Conservation (phyloP, 306 rosid genomes). For the Casuarina glauca region DNA sequence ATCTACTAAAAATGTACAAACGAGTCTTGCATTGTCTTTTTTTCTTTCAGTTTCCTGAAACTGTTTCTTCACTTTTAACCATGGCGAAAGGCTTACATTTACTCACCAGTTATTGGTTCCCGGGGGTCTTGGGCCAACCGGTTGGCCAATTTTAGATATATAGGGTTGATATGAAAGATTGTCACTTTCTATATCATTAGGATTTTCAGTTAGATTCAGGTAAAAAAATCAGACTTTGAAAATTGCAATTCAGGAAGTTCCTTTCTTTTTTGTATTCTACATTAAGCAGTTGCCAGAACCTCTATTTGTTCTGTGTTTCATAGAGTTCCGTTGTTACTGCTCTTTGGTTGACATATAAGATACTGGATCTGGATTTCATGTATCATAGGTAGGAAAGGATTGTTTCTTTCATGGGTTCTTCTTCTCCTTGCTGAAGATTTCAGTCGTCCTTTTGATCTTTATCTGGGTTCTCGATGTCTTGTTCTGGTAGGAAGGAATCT, state of each 20-base stretch:
- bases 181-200: constrained; percentile 3
- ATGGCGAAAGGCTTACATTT: too few species aligned
- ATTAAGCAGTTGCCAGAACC: constrained; percentile 20
- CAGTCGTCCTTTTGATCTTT: constrained; percentile 15
- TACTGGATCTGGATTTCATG: constrained; percentile 16
- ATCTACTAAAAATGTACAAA: background rate
- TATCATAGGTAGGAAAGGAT: constrained; percentile 7
- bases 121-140: background rate
- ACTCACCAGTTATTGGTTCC: background rate
- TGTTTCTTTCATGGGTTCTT: constrained; percentile 9
- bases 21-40: background rate
- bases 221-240: constrained; percentile 21
- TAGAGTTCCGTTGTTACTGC: constrained; percentile 2
- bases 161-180: background rate
- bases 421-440: constrained; percentile 13
- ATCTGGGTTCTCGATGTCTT: constrained; percentile 26
- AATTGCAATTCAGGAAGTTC: constrained; percentile 4
- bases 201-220: constrained; percentile 42
- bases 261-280: constrained; percentile 24
- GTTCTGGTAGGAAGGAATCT: background rate
- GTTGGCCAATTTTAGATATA: background rate
- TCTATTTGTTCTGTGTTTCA: constrained; percentile 8
- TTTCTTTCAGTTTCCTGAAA: too few species aligned
- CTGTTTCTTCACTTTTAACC: background rate
- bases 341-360: constrained; percentile 22